Percentiles rank a stretch among this genome's conserved stretches.
These are phyloP conservation scores for Hygrophorus russula DNA, from an alignment of 768 basidiomycete genomes.

Conservation along the genomic window DNA sequence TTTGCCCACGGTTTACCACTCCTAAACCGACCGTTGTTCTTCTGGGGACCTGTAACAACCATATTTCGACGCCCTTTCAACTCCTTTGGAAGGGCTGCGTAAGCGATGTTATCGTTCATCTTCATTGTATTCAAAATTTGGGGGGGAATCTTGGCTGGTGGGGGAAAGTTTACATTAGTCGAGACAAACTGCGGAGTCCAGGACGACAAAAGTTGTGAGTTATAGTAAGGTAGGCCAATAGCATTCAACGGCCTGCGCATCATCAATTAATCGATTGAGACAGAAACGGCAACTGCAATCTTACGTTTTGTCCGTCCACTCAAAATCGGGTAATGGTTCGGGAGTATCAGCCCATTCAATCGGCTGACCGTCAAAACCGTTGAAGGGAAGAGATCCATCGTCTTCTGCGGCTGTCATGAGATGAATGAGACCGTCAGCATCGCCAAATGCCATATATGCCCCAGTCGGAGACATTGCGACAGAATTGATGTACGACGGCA, in stretches of 20 bases:
- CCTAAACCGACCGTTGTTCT: constrained; percentile 63
- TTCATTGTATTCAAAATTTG: constrained; percentile 73
- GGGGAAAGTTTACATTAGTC: constrained; percentile 39
- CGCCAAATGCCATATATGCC: constrained; percentile 89
- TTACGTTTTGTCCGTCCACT: constrained; percentile 81
- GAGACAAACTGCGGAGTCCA: constrained; percentile 40
- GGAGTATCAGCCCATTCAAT: constrained; percentile 77
- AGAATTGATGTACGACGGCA: constrained; percentile 68
- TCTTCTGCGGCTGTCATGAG: constrained; percentile 66
- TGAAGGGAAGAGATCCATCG: constrained; percentile 57
- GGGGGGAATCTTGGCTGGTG: constrained; percentile 68
- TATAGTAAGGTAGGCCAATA: constrained; percentile 84
- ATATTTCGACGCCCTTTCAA: constrained; percentile 78
- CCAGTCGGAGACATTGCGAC: constrained; percentile 77
- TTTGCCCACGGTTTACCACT: constrained; percentile 56
- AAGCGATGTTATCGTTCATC: constrained; percentile 81
- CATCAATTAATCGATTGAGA: not conserved
- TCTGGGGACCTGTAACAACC: constrained; percentile 38
- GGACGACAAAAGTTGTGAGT: constrained; percentile 60
- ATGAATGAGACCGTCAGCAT: constrained; percentile 76
- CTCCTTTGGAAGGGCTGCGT: constrained; percentile 81
- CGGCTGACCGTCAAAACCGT: constrained; percentile 82
- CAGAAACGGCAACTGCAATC: constrained; percentile 11
- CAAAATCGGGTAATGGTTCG: constrained; percentile 54
- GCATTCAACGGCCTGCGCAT: constrained; percentile 66